Conservation (phyloP, 495 filamentous ascomycete species). For the Penicillium lividum region DNA sequence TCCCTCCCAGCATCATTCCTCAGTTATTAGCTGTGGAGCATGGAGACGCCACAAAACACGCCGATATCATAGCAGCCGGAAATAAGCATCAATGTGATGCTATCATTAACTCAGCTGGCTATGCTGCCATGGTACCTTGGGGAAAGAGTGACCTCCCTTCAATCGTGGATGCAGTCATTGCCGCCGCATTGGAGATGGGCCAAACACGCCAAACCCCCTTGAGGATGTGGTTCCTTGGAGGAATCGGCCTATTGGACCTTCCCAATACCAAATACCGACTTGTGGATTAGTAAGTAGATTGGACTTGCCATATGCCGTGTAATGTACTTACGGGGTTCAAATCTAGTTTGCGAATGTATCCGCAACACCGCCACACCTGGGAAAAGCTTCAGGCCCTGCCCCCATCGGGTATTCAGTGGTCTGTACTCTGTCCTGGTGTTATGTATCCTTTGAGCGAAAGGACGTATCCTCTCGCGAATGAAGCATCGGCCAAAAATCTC, state of each 20-base stretch:
- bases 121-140: conserved; percentile 29
- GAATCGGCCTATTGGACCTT: conserved; percentile 25
- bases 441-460: conserved; percentile 27
- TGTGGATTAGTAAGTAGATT: conserved; percentile 30
- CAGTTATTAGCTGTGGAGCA: conserved; percentile 29
- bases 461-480: conserved; percentile 17
- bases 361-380: conserved; percentile 31
- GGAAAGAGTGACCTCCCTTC: conserved; percentile 24
- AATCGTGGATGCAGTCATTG: conserved; percentile 31
- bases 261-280: conserved; percentile 24
- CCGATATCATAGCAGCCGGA: conserved; percentile 34
- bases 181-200: conserved; percentile 28
- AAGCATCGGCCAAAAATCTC: conserved; percentile 24
- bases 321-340: conserved; percentile 3
- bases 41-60: conserved; percentile 40
- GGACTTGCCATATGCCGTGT: not conserved
- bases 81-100: conserved; percentile 36
- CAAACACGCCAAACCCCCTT: conserved; percentile 26
- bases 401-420: conserved; percentile 29
- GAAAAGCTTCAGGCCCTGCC: conserved; percentile 23
- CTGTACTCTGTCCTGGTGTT: conserved; percentile 24
- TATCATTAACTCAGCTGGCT: conserved; percentile 41
- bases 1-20: conserved; percentile 24
- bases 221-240: conserved; percentile 34
- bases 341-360: conserved; percentile 30